Evolutionary conservation across 208 protist genomes (phyloP).

Genomic region (Acanthamoeba divionensis): DNA sequence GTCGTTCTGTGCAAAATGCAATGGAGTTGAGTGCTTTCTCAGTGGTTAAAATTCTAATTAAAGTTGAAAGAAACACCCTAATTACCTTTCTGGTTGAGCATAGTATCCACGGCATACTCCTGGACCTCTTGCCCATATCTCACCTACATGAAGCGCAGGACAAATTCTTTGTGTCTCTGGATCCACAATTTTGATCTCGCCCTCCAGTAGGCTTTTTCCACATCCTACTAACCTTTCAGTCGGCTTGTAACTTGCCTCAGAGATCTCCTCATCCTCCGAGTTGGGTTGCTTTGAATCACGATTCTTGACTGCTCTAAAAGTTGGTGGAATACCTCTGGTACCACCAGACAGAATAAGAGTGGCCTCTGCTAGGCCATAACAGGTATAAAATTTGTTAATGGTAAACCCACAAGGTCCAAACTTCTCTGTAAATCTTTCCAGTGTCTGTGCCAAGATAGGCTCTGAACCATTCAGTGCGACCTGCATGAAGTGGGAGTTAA

Average conservation of each 20-base stretch:
- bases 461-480: slow-evolving; percentile 9
- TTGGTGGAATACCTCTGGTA: neutral
- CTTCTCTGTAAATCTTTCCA: neutral
- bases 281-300: no score
- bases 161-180: neutral
- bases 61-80: neutral
- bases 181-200: neutral
- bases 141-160: neutral
- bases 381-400: neutral
- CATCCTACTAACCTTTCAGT: neutral
- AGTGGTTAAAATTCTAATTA: neutral
- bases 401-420: neutral
- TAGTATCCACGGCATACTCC: neutral
- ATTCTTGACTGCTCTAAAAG: no score
- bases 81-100: neutral
- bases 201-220: neutral
- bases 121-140: slow-evolving; percentile 9
- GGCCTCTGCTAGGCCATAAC: slow-evolving; percentile 19
- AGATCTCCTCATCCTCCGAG: neutral
- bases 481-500: no score
- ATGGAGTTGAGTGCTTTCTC: neutral
- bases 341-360: neutral
- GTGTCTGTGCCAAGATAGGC: neutral
- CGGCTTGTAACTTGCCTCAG: neutral
- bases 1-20: neutral